Percentiles rank a stretch among this genome's conserved stretches.
These are phyloP conservation scores for Pseudocercospora crystallina DNA, from an alignment of 2,329 filamentous ascomycete species.

Conservation along the genomic window DNA sequence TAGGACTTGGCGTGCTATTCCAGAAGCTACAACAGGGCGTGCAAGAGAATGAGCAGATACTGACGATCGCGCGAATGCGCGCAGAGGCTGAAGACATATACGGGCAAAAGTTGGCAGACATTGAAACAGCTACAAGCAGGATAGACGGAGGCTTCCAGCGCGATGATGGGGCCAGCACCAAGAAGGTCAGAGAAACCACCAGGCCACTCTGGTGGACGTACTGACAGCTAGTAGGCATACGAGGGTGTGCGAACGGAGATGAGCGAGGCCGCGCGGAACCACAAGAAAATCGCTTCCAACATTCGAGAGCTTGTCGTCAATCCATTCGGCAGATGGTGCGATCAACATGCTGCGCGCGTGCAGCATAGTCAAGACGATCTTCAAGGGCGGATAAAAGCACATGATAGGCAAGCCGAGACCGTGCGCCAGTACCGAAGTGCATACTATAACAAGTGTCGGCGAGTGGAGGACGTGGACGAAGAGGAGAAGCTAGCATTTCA, in stretches of 20 bases:
- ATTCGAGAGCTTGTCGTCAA: constrained; percentile 94
- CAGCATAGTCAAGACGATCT: constrained; percentile 95
- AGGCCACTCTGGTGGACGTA: background rate
- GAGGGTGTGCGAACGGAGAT: constrained; percentile 91
- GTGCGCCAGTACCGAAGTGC: constrained; percentile 92
- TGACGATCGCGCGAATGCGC: constrained; percentile 88
- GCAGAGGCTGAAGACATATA: constrained; percentile 94
- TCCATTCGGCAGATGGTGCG: constrained; percentile 94
- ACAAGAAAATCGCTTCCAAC: constrained; percentile 93
- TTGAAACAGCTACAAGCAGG: constrained; percentile 77
- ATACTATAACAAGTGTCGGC: constrained; percentile 98
- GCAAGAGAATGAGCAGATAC: constrained; percentile 88
- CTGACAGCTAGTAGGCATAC: constrained; percentile 65
- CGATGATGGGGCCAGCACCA: constrained; percentile 93
- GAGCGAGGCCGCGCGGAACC: constrained; percentile 83
- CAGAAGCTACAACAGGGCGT: constrained; percentile 95
- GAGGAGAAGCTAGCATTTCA: constrained; percentile 98
- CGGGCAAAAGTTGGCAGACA: constrained; percentile 75
- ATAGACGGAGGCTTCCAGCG: constrained; percentile 78
- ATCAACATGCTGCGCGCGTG: constrained; percentile 85
- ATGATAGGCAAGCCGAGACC: constrained; percentile 85
- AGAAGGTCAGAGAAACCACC: constrained; percentile 65
- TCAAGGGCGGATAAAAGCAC: constrained; percentile 83
- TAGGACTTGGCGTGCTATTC: constrained; percentile 85
- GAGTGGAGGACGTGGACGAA: constrained; percentile 95